Evolutionary conservation across 2,329 filamentous ascomycete genomes (phyloP).

Genomic region (Ceratocystis papillata): DNA sequence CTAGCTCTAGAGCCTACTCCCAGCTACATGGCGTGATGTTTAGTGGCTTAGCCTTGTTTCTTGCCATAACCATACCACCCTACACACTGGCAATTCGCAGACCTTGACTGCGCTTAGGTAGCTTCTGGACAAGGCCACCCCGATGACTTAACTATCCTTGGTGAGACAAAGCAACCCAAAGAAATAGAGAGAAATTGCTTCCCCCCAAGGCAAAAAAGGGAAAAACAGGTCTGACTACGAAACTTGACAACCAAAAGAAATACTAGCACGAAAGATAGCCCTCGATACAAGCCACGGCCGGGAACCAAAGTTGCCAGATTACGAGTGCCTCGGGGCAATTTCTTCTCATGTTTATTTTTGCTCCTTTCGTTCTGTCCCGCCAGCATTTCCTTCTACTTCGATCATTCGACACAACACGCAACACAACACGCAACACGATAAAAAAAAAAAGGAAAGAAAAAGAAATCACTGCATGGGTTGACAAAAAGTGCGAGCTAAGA

Average conservation of each 20-base stretch:
- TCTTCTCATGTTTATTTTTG: neutral
- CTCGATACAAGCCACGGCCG: neutral
- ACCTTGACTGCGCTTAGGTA: too few species aligned
- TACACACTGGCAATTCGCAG: neutral
- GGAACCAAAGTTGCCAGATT: neutral
- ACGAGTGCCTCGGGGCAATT: neutral
- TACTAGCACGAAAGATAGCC: neutral
- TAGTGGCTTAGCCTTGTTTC: slow-evolving; percentile 5
- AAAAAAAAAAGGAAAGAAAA: neutral
- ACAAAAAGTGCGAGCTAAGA: neutral
- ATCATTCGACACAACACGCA: neutral
- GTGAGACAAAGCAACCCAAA: neutral
- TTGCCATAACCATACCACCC: neutral
- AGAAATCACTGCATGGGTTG: neutral
- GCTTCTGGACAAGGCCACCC: neutral
- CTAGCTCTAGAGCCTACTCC: neutral
- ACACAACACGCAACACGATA: neutral
- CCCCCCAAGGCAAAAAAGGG: neutral
- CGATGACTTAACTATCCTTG: neutral
- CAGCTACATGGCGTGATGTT: slow-evolving; percentile 8
- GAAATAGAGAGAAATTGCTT: neutral
- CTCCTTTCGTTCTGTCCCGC: neutral
- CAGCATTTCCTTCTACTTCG: too few species aligned
- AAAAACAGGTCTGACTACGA: neutral
- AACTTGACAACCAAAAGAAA: neutral